Evolutionary conservation across 2,329 filamentous ascomycete genomes (phyloP), one percentile per base, ranked within the genome.

Genomic region (Arthroderma uncinatum): DNA sequence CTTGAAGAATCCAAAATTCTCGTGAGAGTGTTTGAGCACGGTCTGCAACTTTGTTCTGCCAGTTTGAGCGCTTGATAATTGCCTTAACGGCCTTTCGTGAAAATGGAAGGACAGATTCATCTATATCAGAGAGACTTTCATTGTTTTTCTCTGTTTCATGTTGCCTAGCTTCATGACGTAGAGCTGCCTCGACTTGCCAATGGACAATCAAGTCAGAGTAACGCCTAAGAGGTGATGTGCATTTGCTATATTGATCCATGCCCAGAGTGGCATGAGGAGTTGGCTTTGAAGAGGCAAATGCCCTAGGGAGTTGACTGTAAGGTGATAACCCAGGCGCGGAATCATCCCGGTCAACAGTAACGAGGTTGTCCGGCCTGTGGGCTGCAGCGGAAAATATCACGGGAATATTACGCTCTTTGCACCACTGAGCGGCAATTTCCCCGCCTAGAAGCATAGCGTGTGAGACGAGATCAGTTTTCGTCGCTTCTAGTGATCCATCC

Each of bases 161-260:
- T 16, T 50, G 23, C 25, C 19, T 64, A 9, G 76, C 73, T 67
- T 84, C 82, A 60, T 79, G 74, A 9, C 79, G 78, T 40, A 85
- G 63, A 1, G 79, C 81, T 5, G 81, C 78, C 70, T 84, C 81
- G 50, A 84, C 82, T 62, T 85, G 82, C 75, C 82, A 85, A 65
- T 84, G 82, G 9, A 76, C 71, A 48, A 85, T 73, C 65, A 85
- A 75, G 66, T 85, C 82, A 50, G 73, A 74, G 66, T 79, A 84
- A 37, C 82, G 76, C 54, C 82, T 78, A 21, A 85, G 72, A 1
- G 82, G 82, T 63, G 78, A 82, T 0, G 82, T 85, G 54, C 77
- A 75, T 68, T 81, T 83, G 58, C 76, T 68, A 63, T 84, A 84
- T 25, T 73, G 66, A 28, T 76, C 68, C 28, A 80, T 68, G 36